Evolutionary conservation across 2,329 filamentous ascomycete species (phyloP).

Genomic region (Pyrenochaeta sp.): DNA sequence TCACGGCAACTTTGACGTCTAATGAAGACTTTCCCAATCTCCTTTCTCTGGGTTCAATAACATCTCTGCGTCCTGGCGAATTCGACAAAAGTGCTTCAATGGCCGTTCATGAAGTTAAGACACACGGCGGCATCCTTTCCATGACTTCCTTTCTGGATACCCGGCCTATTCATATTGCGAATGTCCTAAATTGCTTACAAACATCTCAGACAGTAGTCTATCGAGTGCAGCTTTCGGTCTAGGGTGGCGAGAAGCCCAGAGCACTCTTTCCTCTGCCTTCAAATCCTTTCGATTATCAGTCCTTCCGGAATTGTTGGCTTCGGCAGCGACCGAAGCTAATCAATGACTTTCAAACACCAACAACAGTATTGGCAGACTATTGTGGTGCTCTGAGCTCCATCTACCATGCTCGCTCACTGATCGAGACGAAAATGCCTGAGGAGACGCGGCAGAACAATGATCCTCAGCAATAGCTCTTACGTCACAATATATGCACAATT

Average conservation of each 20-base stretch:
- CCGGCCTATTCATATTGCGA: slow-evolving; percentile 23
- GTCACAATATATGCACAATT: slow-evolving; percentile 21
- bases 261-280: too few species aligned
- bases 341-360: slow-evolving; percentile 6
- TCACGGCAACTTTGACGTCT: slow-evolving; percentile 49
- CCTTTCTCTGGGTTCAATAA: slow-evolving; percentile 9
- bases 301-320: neutral
- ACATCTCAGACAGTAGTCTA: slow-evolving; percentile 16
- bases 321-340: neutral
- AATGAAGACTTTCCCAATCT: slow-evolving; percentile 20
- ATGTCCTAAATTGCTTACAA: slow-evolving; percentile 31
- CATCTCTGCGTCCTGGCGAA: slow-evolving; percentile 21
- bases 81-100: slow-evolving; percentile 42
- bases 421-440: slow-evolving; percentile 4
- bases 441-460: slow-evolving; percentile 16
- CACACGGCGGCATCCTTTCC: slow-evolving; percentile 26
- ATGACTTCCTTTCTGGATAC: slow-evolving; percentile 39
- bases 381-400: neutral
- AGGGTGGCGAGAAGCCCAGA: too few species aligned
- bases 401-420: neutral
- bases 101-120: too few species aligned
- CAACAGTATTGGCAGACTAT: slow-evolving; percentile 13
- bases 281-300: too few species aligned
- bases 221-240: slow-evolving; percentile 15
- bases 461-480: slow-evolving; percentile 10